Evolutionary conservation across 441 rosid species (phyloP).

Genomic region (Eutrema salsugineum): DNA sequence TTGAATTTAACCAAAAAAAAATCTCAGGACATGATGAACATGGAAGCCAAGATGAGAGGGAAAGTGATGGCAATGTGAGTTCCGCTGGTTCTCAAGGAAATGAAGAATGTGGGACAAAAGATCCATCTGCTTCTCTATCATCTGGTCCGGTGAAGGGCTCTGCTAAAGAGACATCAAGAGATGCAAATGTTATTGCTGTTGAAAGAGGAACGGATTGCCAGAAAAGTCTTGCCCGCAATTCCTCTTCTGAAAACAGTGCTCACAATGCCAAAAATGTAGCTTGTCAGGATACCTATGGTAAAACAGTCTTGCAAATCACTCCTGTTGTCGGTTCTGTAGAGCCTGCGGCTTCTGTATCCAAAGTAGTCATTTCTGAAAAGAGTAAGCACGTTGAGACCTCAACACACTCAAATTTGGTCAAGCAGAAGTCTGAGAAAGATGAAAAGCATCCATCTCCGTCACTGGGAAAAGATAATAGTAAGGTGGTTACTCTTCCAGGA

Average conservation of each 20-base stretch:
- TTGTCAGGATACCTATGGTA: constrained; percentile 17
- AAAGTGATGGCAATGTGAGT: constrained; percentile 50
- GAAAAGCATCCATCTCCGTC: constrained; percentile 11
- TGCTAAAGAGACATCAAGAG: constrained; percentile 21
- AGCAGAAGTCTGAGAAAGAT: constrained; percentile 15
- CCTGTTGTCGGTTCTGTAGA: constrained; percentile 16
- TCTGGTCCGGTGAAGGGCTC: constrained; percentile 26
- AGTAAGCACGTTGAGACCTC: constrained; percentile 19
- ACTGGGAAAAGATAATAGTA: not conserved
- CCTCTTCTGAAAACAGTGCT: constrained; percentile 29
- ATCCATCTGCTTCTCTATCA: constrained; percentile 18
- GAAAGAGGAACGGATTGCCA: constrained; percentile 22
- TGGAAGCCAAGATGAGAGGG: constrained; percentile 57
- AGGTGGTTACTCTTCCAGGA: constrained; percentile 1
- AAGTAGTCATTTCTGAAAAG: constrained; percentile 37
- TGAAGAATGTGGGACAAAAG: constrained; percentile 37
- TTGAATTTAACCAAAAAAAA: not conserved
- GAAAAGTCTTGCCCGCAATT: constrained; percentile 1
- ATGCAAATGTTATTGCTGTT: constrained; percentile 20
- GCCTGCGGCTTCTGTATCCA: constrained; percentile 27
- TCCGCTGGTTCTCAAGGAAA: constrained; percentile 47
- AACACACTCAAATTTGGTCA: constrained; percentile 9
- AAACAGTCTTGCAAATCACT: constrained; percentile 21
- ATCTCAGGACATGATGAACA: constrained; percentile 46
- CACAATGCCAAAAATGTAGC: constrained; percentile 26